These are phyloP conservation scores for Solanum rostratum DNA, from an alignment of 257 asterid species.

Conservation along the genomic window DNA sequence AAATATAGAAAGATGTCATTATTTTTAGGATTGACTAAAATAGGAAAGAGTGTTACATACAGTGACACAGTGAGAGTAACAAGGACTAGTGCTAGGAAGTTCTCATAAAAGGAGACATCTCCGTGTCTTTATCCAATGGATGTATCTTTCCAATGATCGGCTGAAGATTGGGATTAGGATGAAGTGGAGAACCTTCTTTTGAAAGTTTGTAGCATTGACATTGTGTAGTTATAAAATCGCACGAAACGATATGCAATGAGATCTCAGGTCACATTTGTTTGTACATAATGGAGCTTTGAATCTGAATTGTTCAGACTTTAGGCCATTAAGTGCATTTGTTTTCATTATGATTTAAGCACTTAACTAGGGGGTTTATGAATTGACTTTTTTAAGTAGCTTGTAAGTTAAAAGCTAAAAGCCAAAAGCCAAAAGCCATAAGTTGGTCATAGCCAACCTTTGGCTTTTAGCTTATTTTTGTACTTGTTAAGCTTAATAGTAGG, in stretches of 20 bases:
- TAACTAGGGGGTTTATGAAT: background rate
- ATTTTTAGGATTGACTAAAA: background rate
- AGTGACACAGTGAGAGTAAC: background rate
- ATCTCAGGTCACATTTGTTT: background rate
- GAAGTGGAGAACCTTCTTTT: background rate
- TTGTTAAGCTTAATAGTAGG: background rate
- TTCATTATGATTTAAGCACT: background rate
- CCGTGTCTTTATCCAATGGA: background rate
- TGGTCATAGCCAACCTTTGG: background rate
- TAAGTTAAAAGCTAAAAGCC: background rate
- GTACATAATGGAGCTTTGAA: background rate
- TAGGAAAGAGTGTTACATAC: background rate
- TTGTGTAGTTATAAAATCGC: background rate
- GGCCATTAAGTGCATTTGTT: background rate
- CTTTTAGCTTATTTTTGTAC: too few species aligned
- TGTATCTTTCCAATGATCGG: background rate
- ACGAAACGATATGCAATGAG: background rate
- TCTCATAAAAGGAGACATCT: background rate
- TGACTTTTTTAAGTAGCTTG: background rate
- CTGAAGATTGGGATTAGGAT: background rate
- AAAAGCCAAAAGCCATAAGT: background rate
- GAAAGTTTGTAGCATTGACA: background rate
- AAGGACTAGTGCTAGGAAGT: background rate
- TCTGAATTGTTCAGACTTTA: background rate
- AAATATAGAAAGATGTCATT: background rate